Base-by-base conservation (phyloP, 176 grass and related monocot species). In the Panicum miliaceum region DNA sequence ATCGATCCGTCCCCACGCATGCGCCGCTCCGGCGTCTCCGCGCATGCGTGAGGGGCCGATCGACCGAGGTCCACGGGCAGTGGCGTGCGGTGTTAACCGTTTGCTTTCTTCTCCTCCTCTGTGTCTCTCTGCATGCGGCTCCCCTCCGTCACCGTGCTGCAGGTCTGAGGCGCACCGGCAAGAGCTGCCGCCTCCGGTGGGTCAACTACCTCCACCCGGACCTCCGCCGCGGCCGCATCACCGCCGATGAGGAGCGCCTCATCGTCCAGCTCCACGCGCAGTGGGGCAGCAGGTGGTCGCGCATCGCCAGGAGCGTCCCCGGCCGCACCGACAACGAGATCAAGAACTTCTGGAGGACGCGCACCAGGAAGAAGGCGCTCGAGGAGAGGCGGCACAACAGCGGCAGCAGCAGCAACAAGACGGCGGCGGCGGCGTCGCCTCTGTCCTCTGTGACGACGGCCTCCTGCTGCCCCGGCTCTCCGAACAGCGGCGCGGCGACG, bases 301-400 rank as follows among this genome's bases (percentile, higher is more conserved):
- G 93, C 18, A 95, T 98, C 80, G 96, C 96, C 13, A 86, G 91
- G 45, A 93, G 79, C 80, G 77, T 98, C 3, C 96, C 93, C 5
- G 96, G 96, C 4, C 96, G 96, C 72, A 98, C 96, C 1, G 96
- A 98, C 87, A 98, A 98, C 66, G 96, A 98, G 93, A 98, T 98
- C 81, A 98, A 98, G 96, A 98, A 98, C 81, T 98, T 90, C 89
- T 98, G 93, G 96, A 88, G 96, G 85, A 98, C 96, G 3, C 89
- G 91, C 62, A 90, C 85, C 80, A 78, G 96, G 79, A 95, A 95
- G 93, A 87, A 87, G 71, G 95, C 92, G 2, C 92, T 95, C 35
- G 77, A 93, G 70, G 34, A 85, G 23, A 93, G 86, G 89, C 47
- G 27, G 43, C 42, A 23, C 8, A 18, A 23, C 19, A 29, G 20